Base-by-base conservation (phyloP, 73 alveolate genomes). In the Blepharisma stoltei region DNA sequence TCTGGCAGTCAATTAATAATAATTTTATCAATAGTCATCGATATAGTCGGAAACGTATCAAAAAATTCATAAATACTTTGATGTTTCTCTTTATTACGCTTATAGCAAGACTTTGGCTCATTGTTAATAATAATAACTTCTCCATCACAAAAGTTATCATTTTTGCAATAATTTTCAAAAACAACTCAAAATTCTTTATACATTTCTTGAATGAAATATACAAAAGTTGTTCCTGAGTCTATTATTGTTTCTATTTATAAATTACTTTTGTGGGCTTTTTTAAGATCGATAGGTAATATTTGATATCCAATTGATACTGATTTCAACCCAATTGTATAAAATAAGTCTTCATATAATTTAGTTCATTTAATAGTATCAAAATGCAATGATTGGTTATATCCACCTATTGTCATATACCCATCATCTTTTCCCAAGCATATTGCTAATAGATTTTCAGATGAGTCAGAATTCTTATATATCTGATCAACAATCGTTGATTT, bases 351-450 rank as follows among this genome's bases (percentile, higher is more conserved):
- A 54, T 67, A 49, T 18, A 88, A 43, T 38, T 77, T 68, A 4
- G 83, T 70, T 88, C 91, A 91, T 32, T 67, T 49, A 53, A 77
- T 69, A 11, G 55, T 38, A 5, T 68, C 71, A 23, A 43, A 76
- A 82, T 86, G 94, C 52, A 83, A 76, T 54, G 86, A 52, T 18
- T 68, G 53, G 65, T 94, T 92, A 66, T 87, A 90, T 20, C 95
- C 91, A 9, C 95, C 98, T 6, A 95, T 66, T 0, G 86, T 25
- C 79, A 92, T 79, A 54, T 82, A 80, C 18, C 99, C 99, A 49
- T 97, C 97, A 50, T 87, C 78, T 75, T 91, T 92, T 14, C 95
- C 96, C 45, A 95, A 70, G 78, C 99, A 95, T 49, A 95, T 76
- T 54, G 97, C 75, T 80, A 95, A 95, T 70, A 87, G 73, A 54